Evolutionary conservation across 371 early-diverging fungal genomes (phyloP), one percentile per base, ranked within the genome.

Genomic region (Mucor plumbeus): DNA sequence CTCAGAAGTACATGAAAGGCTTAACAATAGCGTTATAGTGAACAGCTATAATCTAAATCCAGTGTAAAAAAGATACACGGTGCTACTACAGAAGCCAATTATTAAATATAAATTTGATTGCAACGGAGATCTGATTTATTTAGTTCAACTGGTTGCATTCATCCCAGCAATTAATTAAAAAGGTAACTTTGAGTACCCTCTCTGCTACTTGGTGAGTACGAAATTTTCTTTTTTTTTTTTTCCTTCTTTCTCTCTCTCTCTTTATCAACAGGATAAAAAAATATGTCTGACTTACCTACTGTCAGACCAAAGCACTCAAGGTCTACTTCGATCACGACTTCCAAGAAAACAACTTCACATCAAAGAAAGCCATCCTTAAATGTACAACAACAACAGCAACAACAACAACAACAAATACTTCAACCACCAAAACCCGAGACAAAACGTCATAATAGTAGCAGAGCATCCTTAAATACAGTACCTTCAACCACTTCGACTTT

Each of bases 231-330:
- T 48, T 7, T 19, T 19, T 31, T 53, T 19, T 31, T 5, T 5
- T 14, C 7, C 26, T 31, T 19, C 36, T 44, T 58, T 63, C 48
- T 26, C 43, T 56, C 14, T 21, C 14, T 58, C n/a, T 26, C 26
- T 26, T 26, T 26, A 26, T 26, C 26, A 26, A 26, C 26, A 26
- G 3, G 26, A 11, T 38, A 38, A 9, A 7, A 38, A 38, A 63
- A 9, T 1, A 71, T 72, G 72, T 64, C 63, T 53, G 64, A 64
- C 34, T 56, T 69, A 38, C 47, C 64, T 8, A 47, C 56, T 19
- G 65, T 56, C 3, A 72, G 72, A 68, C 68, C 72, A 47, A 72
- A 72, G 44, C 72, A 72, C 21, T 67, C 72, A 15, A 59, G 72
- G 43, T 68, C 72, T 19, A 72, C 72, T n/a, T 72, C 72, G 1